Percentiles rank a stretch among this genome's conserved stretches.
Conservation (phyloP, 2,329 filamentous ascomycete genomes). For the Pseudopyricularia cyperi region DNA sequence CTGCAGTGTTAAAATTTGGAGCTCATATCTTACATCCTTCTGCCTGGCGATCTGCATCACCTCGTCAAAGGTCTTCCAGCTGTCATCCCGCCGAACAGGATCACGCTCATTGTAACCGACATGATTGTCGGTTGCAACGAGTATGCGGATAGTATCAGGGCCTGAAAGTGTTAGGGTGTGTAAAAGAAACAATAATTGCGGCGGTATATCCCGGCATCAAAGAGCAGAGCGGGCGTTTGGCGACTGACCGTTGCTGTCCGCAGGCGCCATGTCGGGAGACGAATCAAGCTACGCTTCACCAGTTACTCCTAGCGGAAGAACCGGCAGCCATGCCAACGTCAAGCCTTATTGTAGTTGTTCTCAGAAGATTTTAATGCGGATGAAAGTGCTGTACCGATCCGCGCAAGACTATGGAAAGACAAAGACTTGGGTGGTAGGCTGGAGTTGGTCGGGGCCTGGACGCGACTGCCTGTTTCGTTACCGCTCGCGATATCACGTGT, state of each 20-base stretch:
- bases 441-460: no score
- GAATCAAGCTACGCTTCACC: neutral
- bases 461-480: no score
- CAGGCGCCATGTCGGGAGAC: neutral
- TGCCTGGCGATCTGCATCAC: constrained; percentile 79
- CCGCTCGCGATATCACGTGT: no score
- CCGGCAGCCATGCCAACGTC: no score
- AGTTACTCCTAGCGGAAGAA: neutral
- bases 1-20: neutral
- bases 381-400: no score
- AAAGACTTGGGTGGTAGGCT: no score
- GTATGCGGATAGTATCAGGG: constrained; percentile 82
- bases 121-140: constrained; percentile 94
- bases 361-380: no score
- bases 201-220: neutral
- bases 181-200: neutral
- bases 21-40: constrained; percentile 47
- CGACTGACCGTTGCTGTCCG: neutral
- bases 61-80: constrained; percentile 93
- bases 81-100: constrained; percentile 88
- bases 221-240: neutral
- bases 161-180: constrained; percentile 16
- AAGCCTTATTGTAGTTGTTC: no score
- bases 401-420: no score
- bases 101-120: constrained; percentile 94